Evolutionary conservation across 176 grass and related monocot genomes (phyloP), one percentile per base, ranked within the genome.

Genomic region (Coix lacrymajobi): DNA sequence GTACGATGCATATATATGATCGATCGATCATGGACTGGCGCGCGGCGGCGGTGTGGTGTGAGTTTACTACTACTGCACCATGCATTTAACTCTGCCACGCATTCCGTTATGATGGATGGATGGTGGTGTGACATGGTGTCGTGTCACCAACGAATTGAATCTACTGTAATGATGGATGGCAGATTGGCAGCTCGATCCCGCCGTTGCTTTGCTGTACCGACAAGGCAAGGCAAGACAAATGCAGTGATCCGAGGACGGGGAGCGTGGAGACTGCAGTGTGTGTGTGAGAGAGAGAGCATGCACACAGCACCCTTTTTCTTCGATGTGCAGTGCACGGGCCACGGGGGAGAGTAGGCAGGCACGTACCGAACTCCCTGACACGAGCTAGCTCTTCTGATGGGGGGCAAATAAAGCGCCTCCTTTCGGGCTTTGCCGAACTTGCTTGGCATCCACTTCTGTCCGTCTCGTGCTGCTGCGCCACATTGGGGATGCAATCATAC

Each of bases 391-490:
- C 26, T 43, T 28, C 13, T 64, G 26, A 12, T 2, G n/a, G 44
- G 3, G 45, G 6, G 48, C 17, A 54, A 54, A 51, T 7, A 51
- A 51, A 51, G 48, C 48, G 5, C 48, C 38, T 4, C 32, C 20
- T 40, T 71, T 71, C 8, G 39, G 61, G 40, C 44, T 49, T 73
- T 81, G 32, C 65, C 66, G 29, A 61, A n/a, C 79, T 82, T 71
- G 11, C 79, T 82, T 71, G 11, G 66, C 24, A 10, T 60, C 79
- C 14, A 44, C 79, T 80, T 13, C 14, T 78, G 74, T 28, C 37
- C 12, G 13, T 13, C 20, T 43, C 68, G n/a, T 77, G 51, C 22
- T 13, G 30, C 52, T 26, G n/a, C 32, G 19, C 45, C 52, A 57
- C 46, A 45, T 48, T 13, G 30, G 45, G 38, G 6, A 11, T 4